Evolutionary conservation across 208 protist species (phyloP).

Genomic region (Cochliopodium minus): DNA sequence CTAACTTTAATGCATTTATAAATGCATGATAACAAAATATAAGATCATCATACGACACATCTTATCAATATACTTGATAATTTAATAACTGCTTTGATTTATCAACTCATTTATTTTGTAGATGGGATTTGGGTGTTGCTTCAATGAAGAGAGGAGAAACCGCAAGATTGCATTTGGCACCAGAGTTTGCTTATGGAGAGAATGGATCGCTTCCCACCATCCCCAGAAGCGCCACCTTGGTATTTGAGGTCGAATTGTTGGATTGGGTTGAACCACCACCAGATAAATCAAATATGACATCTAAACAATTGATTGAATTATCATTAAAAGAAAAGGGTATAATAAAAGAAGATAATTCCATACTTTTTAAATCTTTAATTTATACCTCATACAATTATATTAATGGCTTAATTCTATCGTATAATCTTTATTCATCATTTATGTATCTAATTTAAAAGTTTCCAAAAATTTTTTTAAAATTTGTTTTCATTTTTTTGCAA

Average conservation of each 20-base stretch:
- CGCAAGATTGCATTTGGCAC: constrained; percentile 39
- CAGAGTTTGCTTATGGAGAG: constrained; percentile 59
- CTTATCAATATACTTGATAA: too few relatives aligned
- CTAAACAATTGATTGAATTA: constrained; percentile 57
- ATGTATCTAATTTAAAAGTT: neutral
- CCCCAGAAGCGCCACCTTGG: constrained; percentile 52
- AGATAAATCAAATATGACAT: constrained; percentile 32
- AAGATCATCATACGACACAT: too few relatives aligned
- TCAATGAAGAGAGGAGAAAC: constrained; percentile 67
- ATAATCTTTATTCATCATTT: constrained; percentile 4
- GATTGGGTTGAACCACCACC: constrained; percentile 50
- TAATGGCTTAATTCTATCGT: constrained; percentile 31
- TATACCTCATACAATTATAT: constrained; percentile 27
- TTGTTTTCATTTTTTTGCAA: constrained; percentile 40
- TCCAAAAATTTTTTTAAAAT: constrained; percentile 27
- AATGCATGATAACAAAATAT: too few relatives aligned
- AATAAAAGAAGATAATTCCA: constrained; percentile 49
- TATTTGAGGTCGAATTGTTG: constrained; percentile 69
- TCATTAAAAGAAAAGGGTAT: constrained; percentile 37
- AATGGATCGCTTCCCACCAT: constrained; percentile 47
- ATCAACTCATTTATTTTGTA: too few relatives aligned
- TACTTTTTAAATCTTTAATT: neutral
- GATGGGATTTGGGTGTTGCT: constrained; percentile 59
- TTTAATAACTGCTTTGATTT: too few relatives aligned
- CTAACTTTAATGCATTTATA: too few relatives aligned